Base-by-base conservation (phyloP, 805 yeast genomes). In the Saturnispora besseyi region DNA sequence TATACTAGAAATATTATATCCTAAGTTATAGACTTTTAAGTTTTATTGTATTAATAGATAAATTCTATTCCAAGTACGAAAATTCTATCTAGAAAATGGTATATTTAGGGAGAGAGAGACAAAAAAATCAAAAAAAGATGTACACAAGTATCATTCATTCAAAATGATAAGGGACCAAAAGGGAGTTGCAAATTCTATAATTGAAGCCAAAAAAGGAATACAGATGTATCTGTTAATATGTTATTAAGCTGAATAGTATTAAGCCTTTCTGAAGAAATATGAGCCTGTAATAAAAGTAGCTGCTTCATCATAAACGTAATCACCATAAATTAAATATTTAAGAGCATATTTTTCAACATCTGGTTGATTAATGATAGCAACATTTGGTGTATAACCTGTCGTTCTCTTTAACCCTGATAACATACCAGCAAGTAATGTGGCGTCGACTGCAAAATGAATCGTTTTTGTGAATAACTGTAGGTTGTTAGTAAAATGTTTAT, bases 281-380 rank as follows among this genome's bases (percentile, higher is more conserved):
- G 96, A 85, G 6, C 82, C 72, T 40, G 82, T 78, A 72, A 88
- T 76, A 55, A 79, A 72, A 3, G 85, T 83, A 10, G 84, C 82
- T 21, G 84, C 71, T 49, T 78, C 76, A 61, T 89, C 96, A 56
- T 83, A 81, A 2, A 84, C 68, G 65, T 81, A 79, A 61, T 93
- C 99, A n/a, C 99, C 99, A 29, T 82, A 62, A 47, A 80, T 84
- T 54, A 93, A 73, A 62, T 90, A 93, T 61, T 79, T 82, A 33
- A 69, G 68, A 5, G 82, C 70, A 57, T 80, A 81, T 36, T 70
- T 68, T 55, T 73, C 74, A 5, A 77, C 65, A 7, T 76, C 76
- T 18, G 69, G 66, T 49, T 73, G 71, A 18, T 71, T 70, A n/a
- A 81, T 59, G 1, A 65, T 43, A 11, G 76, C 77, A 11, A 77